These are phyloP conservation scores for Fusarium buharicum DNA, from an alignment of 2,329 filamentous ascomycete species.

Conservation along the genomic window DNA sequence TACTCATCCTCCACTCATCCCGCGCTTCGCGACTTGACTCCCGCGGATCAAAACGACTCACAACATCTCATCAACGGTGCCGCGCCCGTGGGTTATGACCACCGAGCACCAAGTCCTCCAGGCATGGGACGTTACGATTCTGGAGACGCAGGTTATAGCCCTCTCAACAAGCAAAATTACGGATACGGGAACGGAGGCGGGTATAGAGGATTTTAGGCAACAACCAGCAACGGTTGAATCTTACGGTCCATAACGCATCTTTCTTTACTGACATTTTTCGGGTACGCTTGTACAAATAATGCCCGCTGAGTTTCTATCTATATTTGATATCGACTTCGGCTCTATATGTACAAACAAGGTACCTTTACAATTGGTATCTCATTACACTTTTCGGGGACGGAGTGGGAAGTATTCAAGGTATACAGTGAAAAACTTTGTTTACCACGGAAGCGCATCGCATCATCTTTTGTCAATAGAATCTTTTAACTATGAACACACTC, in stretches of 20 bases:
- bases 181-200: conserved; percentile 41
- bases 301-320: conserved; percentile 23
- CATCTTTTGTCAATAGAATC: conserved; percentile 47
- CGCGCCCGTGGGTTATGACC: conserved; percentile 54
- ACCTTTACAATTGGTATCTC: no score
- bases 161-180: conserved; percentile 31
- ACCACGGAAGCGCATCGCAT: conserved; percentile 44
- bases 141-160: conserved; percentile 38
- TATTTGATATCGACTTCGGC: conserved; percentile 11
- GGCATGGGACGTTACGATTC: conserved; percentile 32
- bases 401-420: conserved; percentile 20
- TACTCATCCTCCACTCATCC: conserved; percentile 44
- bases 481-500: conserved; percentile 44
- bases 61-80: conserved; percentile 54
- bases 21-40: conserved; percentile 54
- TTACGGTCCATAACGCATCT: conserved; percentile 30
- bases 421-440: conserved; percentile 43
- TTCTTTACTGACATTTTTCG: conserved; percentile 9
- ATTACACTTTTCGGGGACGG: conserved; percentile 31
- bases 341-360: conserved; percentile 27
- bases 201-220: conserved; percentile 42
- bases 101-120: conserved; percentile 28
- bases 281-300: conserved; percentile 27
- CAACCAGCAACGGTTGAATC: conserved; percentile 13
- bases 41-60: conserved; percentile 48